Evolutionary conservation across 176 grass and related monocot genomes (phyloP).

Genomic region (Musa itinerans): DNA sequence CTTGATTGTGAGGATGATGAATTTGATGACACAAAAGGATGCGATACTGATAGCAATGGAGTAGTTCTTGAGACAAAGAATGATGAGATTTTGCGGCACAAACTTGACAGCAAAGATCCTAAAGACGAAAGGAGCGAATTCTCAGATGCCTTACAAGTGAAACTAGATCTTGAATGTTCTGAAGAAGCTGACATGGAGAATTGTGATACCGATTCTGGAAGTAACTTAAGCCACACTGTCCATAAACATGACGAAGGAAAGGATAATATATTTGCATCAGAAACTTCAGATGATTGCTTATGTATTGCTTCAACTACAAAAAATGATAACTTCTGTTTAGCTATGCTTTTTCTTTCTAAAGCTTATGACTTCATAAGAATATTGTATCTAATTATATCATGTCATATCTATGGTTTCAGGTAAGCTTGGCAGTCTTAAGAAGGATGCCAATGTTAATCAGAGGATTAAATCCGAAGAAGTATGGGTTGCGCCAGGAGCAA

Average conservation of each 20-base stretch:
- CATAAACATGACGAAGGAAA: background rate
- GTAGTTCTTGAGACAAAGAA: background rate
- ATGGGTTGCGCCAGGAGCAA: background rate
- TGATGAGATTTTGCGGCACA: background rate
- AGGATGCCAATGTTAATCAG: background rate
- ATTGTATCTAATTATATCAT: background rate
- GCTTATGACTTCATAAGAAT: background rate
- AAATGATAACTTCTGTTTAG: background rate
- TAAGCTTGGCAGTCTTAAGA: background rate
- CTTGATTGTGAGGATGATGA: background rate
- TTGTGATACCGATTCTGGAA: background rate
- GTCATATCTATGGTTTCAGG: background rate
- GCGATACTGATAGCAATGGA: background rate
- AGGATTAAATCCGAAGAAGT: background rate
- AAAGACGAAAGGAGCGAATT: background rate
- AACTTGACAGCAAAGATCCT: background rate
- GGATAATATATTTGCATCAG: background rate
- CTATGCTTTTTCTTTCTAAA: background rate
- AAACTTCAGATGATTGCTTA: background rate
- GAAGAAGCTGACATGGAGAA: background rate
- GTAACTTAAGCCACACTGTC: background rate
- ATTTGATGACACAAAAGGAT: background rate
- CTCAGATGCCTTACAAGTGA: background rate
- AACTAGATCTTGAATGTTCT: background rate
- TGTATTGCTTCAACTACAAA: background rate